Evolutionary conservation across 1,284 basidiomycete species (phyloP), one percentile per base, ranked within the genome.

Genomic region (Apiotrichum mycotoxinovorans): DNA sequence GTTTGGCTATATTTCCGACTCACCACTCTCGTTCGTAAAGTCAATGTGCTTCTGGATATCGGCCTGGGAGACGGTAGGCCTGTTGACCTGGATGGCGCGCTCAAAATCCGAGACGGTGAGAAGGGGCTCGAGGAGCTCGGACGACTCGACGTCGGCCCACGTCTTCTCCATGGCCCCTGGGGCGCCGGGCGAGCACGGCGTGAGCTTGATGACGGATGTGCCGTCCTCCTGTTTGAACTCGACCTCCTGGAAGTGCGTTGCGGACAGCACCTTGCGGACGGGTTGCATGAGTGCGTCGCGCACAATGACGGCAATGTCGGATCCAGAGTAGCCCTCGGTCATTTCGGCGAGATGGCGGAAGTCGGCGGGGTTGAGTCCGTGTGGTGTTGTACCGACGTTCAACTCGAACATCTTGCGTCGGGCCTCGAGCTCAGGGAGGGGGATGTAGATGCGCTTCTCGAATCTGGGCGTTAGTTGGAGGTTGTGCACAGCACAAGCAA

Each of bases 201-300:
- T 97, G 58, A 83, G 74, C 66, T 81, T 83, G 81, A 87, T 80
- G 83, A 85, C 60, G 57, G 74, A 62, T 1, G 71, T 67, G 52
- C 80, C 77, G 43, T 79, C 78, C 23, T 71, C 64, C 9, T 71
- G 68, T 10, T 76, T 70, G 3, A 74, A 73, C 20, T 69, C 58
- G 48, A 79, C 67, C 69, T 79, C 74, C 60, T 93, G 94, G 81
- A 98, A 98, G 77, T 98, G 95, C 2, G 94, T 97, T 1, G 96
- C 93, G 26, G 87, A 86, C 44, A 98, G 84, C 42, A 98, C 92
- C 74, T 98, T 98, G 56, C 96, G 86, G 23, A 98, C 91, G 1
- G 96, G 95, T 74, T 98, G 94, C 95, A 98, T 98, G 58, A 98
- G 82, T 1, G 95, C 95, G 70, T 98, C 96, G 57, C 94, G 87